Conservation (phyloP, 2,329 filamentous ascomycete species). For the Microsporum audouinii region DNA sequence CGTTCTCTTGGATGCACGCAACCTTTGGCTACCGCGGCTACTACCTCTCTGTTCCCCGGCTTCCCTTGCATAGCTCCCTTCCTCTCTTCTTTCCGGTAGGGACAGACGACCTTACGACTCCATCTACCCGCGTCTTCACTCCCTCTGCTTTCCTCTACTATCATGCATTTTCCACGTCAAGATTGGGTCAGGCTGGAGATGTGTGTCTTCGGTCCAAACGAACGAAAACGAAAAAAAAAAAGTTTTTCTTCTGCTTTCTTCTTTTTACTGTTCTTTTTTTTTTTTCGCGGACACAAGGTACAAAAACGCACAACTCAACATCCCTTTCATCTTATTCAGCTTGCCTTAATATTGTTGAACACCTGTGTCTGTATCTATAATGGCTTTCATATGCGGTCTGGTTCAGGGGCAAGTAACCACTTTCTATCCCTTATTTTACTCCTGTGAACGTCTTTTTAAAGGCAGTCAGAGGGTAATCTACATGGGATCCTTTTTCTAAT, state of each 20-base stretch:
- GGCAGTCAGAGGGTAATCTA: too few relatives aligned
- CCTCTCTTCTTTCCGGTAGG: neutral
- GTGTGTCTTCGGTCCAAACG: neutral
- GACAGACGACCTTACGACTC: neutral
- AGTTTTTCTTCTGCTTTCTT: neutral
- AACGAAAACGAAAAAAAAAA: neutral
- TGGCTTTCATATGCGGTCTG: neutral
- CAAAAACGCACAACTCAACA: neutral
- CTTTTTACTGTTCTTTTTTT: neutral
- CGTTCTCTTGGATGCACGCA: neutral
- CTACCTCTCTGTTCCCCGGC: neutral
- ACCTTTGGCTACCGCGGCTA: neutral
- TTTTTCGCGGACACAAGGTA: neutral
- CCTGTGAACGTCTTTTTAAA: too few relatives aligned
- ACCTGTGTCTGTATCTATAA: neutral
- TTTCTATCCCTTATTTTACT: neutral
- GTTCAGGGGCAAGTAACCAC: too few relatives aligned
- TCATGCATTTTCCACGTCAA: neutral
- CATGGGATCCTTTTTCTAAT: too few relatives aligned
- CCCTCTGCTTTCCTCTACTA: neutral
- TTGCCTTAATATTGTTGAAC: neutral
- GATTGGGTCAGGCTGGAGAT: neutral
- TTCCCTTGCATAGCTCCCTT: neutral
- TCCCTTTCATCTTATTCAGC: neutral
- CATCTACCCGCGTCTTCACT: neutral